Base-by-base conservation (phyloP, 192 early-diverging fungal species). In the Coemansia sp. region DNA sequence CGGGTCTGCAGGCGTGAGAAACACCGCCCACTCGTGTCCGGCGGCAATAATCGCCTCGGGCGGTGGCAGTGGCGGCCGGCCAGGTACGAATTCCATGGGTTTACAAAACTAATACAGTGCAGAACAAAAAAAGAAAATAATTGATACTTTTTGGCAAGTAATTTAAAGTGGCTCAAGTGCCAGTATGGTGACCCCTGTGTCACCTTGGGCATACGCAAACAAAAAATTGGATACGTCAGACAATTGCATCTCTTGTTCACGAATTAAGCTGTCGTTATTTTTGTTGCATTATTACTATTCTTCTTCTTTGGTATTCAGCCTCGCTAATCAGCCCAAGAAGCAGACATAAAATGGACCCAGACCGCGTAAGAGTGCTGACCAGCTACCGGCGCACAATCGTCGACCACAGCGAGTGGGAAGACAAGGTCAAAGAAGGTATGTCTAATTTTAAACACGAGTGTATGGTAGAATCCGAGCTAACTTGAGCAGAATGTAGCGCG, bases 381-480 rank as follows among this genome's bases (percentile, higher is more conserved):
- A 87, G 84, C 72, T 99, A 99, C 82, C 86, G 92, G 60, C 92
- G 87, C 65, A 88, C 88, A 69, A 82, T 99, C 38, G 76, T 96
- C 63, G 94, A 96, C 69, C 96, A 97, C 81, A 86, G 95, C 59
- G 94, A 98, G 74, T 84, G 94, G 74, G 96, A 98, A 60, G 91
- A 93, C 60, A 97, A 94, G 72, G 85, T 98, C 39, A 97, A 97
- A 88, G 94, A 96, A 71, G 80, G 80, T 82, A 72, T 22, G 50
- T 22, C 0, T 4, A 26, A 53, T 10, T 53, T 12, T 2, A 12
- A 16, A 27, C 3, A 16, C 0, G 8, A 17, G 48, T 12, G 22
- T 27, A 31, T 31, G 3, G 6, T 5, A 21, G 10, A 61, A 10
- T 21, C 27, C 27, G 2, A n/a, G 35, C 19, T 41, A 41, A 39